Conservation (phyloP, 208 protist species). For the Blastocrithidia nonstop region DNA sequence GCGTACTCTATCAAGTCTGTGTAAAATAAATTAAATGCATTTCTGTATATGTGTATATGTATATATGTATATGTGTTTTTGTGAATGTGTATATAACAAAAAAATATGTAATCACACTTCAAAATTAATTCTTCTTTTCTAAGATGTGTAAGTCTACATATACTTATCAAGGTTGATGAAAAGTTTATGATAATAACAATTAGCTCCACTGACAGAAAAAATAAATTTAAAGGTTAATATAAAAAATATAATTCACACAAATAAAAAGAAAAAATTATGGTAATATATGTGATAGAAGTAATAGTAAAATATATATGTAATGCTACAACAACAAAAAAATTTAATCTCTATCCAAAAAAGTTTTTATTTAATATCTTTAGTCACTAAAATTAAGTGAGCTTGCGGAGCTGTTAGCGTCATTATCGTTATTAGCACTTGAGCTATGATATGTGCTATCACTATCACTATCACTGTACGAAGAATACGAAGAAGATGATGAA, state of each 20-base stretch:
- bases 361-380: too few relatives aligned
- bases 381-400: background rate
- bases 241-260: background rate
- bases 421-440: background rate
- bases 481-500: background rate
- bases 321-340: background rate
- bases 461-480: background rate
- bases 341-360: too few relatives aligned
- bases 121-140: too few relatives aligned
- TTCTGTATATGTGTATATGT: background rate
- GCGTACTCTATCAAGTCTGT: background rate
- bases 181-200: too few relatives aligned
- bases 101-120: too few relatives aligned
- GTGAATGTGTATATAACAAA: background rate
- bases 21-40: background rate
- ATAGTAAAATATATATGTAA: background rate
- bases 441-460: background rate
- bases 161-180: too few relatives aligned
- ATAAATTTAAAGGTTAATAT: slow-evolving; percentile 9
- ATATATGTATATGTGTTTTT: background rate
- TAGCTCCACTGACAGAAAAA: too few relatives aligned
- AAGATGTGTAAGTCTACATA: too few relatives aligned
- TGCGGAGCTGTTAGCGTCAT: background rate
- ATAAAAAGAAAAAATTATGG: too few relatives aligned
- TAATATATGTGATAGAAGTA: slow-evolving; percentile 1